Base-by-base conservation (phyloP, 176 grass and related monocot species). In the Aegilops tauschii region DNA sequence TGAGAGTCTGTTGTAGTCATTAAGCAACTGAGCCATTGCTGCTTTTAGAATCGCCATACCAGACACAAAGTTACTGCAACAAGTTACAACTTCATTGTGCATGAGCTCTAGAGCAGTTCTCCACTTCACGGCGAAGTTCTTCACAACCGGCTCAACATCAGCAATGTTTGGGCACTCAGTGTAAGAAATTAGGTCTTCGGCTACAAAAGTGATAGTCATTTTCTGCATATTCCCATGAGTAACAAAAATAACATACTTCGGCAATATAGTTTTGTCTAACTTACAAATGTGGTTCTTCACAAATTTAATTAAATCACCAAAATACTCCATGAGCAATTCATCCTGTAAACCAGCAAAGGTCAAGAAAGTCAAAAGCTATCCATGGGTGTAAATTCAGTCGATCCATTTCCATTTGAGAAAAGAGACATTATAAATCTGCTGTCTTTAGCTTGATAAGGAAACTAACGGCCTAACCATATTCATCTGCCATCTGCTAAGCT, bases 41-140 rank as follows among this genome's bases (percentile, higher is more conserved):
- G 91, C 91, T 83, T 89, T 95, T 65, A 98, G 90, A 79, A 95
- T 95, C 13, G 84, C 90, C 96, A 95, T 98, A 70, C 91, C 96
- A 69, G 91, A 93, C 61, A 93, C 77, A 82, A 98, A 92, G 56
- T 98, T 98, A 80, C 91, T 95, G 77, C 91, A 98, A 66, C 91
- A 95, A 85, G 93, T 95, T 56, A 98, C 86, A 61, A 95, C 93
- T 82, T 98, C 96, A 61, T 93, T 95, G 84, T 98, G 89, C 96
- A 98, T 95, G 66, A 89, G 49, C 73, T 98, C 95, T 69, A 98
- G 88, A 76, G 83, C 80, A 82, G 9, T 80, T 81, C 91, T 98
- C 93, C 95, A 98, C 65, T 89, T 93, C 83, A 77, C 50, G 1
- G 93, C 91, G 3, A 98, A 98, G 85, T 95, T 92, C 83, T 98